These are phyloP conservation scores for Aspergillus quadricinctus DNA, from an alignment of 2,329 filamentous ascomycete genomes.

Conservation along the genomic window DNA sequence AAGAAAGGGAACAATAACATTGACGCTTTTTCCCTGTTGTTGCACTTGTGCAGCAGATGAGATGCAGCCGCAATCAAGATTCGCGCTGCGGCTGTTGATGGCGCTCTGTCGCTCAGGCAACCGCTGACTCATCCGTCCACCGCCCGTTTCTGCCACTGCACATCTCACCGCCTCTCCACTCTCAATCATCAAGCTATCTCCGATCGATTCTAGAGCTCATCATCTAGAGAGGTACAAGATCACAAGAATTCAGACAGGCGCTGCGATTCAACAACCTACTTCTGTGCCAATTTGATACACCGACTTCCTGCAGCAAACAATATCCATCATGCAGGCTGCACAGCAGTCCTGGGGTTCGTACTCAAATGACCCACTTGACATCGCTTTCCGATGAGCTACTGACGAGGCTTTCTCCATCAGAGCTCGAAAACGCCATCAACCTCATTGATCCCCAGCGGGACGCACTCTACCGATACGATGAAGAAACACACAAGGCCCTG, in stretches of 20 bases:
- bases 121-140: conserved; percentile 28
- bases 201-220: neutral
- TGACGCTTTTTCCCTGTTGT: conserved; percentile 5
- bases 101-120: conserved; percentile 32
- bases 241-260: too few relatives aligned
- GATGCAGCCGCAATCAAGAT: conserved; percentile 11
- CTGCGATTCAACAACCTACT: neutral
- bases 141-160: conserved; percentile 26
- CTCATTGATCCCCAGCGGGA: conserved; percentile 84
- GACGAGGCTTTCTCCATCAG: conserved; percentile 44
- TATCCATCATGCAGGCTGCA: conserved; percentile 49
- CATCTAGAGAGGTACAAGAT: neutral
- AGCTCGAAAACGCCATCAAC: conserved; percentile 80
- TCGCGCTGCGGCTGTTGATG: conserved; percentile 24
- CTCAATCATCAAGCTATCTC: neutral
- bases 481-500: conserved; percentile 62
- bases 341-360: conserved; percentile 58
- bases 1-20: conserved; percentile 10
- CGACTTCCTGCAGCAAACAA: neutral
- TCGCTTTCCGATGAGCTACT: conserved; percentile 4
- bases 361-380: conserved; percentile 1
- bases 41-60: neutral
- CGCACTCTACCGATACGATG: conserved; percentile 82
- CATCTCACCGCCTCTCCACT: conserved; percentile 25
- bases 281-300: neutral